phyloP scores from a whole-genome alignment of 2,329 filamentous ascomycete species.

The Sporothrix pseudoabietina region DNA sequence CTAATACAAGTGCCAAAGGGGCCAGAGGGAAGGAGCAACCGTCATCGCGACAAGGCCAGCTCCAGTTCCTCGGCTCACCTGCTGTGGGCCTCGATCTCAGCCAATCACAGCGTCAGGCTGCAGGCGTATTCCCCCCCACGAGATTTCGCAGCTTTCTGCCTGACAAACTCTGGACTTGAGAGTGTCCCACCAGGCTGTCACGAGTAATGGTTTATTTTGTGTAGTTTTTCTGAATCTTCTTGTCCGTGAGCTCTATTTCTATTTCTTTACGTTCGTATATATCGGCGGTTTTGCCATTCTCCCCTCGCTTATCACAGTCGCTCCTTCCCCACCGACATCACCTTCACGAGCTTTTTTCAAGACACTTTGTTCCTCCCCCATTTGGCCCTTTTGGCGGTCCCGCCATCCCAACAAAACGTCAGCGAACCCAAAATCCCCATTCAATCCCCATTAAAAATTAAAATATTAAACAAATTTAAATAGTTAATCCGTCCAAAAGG shows the following conservation, averaged over 20 bases:
- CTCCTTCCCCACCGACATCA: not conserved
- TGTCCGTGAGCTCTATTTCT: no score
- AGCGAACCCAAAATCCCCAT: slow-evolving; percentile 11
- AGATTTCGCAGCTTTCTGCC: not conserved
- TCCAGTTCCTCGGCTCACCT: slow-evolving; percentile 22
- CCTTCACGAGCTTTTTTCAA: slow-evolving; percentile 2
- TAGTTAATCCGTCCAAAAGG: not conserved
- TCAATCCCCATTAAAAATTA: slow-evolving; percentile 15
- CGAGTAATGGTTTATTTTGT: not conserved
- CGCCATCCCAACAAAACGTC: slow-evolving; percentile 23
- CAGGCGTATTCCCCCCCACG: not conserved
- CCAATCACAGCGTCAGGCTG: slow-evolving; percentile 20
- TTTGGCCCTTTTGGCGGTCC: slow-evolving; percentile 12
- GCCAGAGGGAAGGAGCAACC: not conserved
- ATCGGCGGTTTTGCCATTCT: no score
- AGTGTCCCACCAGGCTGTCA: not conserved
- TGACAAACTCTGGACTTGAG: not conserved
- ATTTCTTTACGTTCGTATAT: no score
- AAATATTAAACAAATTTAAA: slow-evolving; percentile 6
- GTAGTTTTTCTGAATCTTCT: not conserved
- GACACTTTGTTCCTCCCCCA: not conserved
- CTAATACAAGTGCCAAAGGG: not conserved
- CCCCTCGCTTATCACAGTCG: not conserved
- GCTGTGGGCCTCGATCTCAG: not conserved
- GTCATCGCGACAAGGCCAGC: not conserved